Base-by-base conservation (phyloP, 2,329 filamentous ascomycete genomes). In the Sordariomycetes sp. region DNA sequence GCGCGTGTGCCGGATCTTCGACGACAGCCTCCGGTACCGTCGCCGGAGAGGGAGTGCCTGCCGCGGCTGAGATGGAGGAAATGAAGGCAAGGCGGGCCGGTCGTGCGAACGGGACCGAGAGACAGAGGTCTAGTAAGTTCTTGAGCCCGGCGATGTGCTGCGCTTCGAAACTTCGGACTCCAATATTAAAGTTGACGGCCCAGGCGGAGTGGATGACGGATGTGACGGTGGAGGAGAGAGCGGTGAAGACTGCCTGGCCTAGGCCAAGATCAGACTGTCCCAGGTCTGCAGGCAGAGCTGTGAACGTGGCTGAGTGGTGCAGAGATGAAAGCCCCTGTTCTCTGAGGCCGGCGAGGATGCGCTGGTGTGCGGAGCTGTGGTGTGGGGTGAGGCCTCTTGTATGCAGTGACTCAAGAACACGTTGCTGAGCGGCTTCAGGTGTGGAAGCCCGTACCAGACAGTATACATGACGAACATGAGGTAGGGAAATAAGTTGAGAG, bases 111-210 rank as follows among this genome's bases (percentile, higher is more conserved):
- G 46, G 49, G 0, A 54, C 55, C 3, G 47, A 42, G 3, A 61
- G 45, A 21, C 58, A 65, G 6, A 68, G 43, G 4, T 55, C 49
- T 15, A 70, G 48, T 6, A 72, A 54, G 41, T 68, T 59, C n/a
- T 55, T 54, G 3, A 65, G 51, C 5, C 64, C 68, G 16, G 48
- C 51, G 34, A 71, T 64, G 42, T 68, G 57, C 12, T 59, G 50
- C 2, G 46, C 34, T 37, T 71, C 68, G 43, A 73, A 72, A 37
- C 58, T 66, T 11, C 49, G 47, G 8, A 72, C 58, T 5, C 53
- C 53, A 32, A 70, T 51, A 40, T 66, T 72, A 53, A 74, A 74
- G 48, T 73, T 74, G 25, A 73, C 70, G 5, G 66, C 56, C 70
- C 70, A 72, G 5, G 68, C 66, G 24, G 57, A 58, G 49, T 73